Conservation (phyloP, 768 basidiomycete species). For the Boletus pseudopeckii region DNA sequence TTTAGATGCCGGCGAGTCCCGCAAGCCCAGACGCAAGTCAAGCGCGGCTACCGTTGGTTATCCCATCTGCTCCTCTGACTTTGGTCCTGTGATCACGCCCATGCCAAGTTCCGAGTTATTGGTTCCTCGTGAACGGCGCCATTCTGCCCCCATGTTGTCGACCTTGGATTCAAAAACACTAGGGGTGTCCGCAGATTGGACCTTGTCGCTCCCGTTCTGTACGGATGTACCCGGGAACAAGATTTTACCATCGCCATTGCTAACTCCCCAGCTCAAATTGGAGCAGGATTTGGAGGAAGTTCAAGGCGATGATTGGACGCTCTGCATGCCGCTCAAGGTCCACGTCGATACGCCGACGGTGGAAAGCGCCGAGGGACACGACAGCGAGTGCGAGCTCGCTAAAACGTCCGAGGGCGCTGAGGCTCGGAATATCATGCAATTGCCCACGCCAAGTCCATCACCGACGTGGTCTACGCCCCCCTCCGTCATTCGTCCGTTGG, state of each 20-base stretch:
- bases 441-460: constrained; percentile 30
- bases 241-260: constrained; percentile 6
- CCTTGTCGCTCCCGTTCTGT: constrained; percentile 30
- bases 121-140: constrained; percentile 29
- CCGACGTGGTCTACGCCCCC: constrained; percentile 16
- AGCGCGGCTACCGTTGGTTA: constrained; percentile 18
- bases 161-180: background rate
- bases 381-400: constrained; percentile 1
- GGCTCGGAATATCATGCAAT: constrained; percentile 4
- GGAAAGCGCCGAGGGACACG: background rate
- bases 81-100: background rate
- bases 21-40: constrained; percentile 26
- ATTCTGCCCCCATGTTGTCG: constrained; percentile 29
- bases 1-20: constrained; percentile 5
- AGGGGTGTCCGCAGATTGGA: constrained; percentile 23
- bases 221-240: constrained; percentile 26
- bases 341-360: background rate
- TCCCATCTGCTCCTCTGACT: background rate
- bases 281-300: constrained; percentile 7
- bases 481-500: background rate
- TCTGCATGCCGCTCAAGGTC: constrained; percentile 31
- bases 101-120: constrained; percentile 16
- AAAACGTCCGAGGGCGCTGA: constrained; percentile 1
- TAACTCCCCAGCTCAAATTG: background rate
- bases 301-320: constrained; percentile 28